Evolutionary conservation across 73 alveolate genomes (phyloP), one percentile per base, ranked within the genome.

Genomic region (Paramecium caudatum): DNA sequence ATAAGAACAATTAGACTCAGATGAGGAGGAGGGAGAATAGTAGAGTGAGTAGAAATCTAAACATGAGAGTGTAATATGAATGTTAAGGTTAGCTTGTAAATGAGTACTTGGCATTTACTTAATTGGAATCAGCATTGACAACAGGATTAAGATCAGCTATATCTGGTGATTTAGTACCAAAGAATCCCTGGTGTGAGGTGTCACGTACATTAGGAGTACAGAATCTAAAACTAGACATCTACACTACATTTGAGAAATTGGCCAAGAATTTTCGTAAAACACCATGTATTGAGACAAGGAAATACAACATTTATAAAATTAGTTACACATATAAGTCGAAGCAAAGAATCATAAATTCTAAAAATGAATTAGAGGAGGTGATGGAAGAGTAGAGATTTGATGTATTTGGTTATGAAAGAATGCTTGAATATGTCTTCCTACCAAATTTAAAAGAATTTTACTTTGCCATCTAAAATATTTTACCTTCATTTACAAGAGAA

Each of bases 171-270:
- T 36, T 86, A 3, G 36, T 86, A 4, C 93, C 90, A 9, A 86
- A 86, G 43, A 86, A 86, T 86, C 93, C 93, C 8, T 86, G 84
- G 82, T 63, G 90, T 63, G 69, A 65, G 15, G 68, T 86, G 46
- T 36, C 82, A 37, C 63, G 93, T 36, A 39, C 93, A 32, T 12
- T 86, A 12, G 69, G 82, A 45, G 70, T 37, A 13, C 36, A 47
- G 9, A 86, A 86, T 65, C 47, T 86, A 23, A 86, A 86, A 47
- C 36, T 25, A 10, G 81, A 86, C 9, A 62, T 86, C 21, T 70
- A 47, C 45, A 78, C 68, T 62, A 86, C 39, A 2, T 86, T 86
- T 63, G 93, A 86, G 41, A 41, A 36, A 1, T 45, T 63, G 61
- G 90, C 90, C 0, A 86, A 86, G 90, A 43, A 62, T 21, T 86